A percentile compares a stretch with the other conserved stretches of the same genome.
Evolutionary conservation across 1,139 yeast genomes (phyloP).

Genomic region (Yamadazyma diospyri): DNA sequence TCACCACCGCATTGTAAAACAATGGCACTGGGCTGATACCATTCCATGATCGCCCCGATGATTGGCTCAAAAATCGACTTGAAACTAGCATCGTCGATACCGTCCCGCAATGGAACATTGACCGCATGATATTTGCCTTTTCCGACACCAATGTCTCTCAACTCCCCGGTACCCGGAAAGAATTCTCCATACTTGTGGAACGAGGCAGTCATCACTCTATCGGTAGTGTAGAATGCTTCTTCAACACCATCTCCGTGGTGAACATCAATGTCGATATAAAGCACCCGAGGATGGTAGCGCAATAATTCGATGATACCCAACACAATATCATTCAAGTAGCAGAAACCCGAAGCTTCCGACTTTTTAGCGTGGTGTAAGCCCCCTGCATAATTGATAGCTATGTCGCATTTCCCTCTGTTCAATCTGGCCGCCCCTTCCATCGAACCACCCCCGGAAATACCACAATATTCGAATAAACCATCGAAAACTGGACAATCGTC

Average conservation of each 20-base stretch:
- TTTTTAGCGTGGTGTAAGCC: constrained; percentile 97
- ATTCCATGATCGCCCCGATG: constrained; percentile 78
- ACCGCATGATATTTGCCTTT: constrained; percentile 82
- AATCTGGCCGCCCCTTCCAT: constrained; percentile 88
- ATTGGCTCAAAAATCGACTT: constrained; percentile 87
- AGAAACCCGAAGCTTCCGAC: constrained; percentile 90
- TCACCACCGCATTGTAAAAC: constrained; percentile 98
- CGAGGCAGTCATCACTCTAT: constrained; percentile 91
- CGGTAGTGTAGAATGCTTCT: constrained; percentile 94
- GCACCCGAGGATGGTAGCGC: constrained; percentile 83
- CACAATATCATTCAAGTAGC: constrained; percentile 93
- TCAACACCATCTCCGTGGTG: constrained; percentile 99
- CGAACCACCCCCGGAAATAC: constrained; percentile 88
- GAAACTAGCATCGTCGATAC: constrained; percentile 91
- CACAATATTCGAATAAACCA: constrained; percentile 84
- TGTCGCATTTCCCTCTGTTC: constrained; percentile 81
- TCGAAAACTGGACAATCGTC: constrained; percentile 75
- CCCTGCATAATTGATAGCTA: constrained; percentile 97
- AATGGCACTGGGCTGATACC: constrained; percentile 90
- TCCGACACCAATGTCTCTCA: constrained; percentile 84
- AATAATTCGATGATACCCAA: constrained; percentile 78
- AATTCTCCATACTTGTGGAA: constrained; percentile 96
- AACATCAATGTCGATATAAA: constrained; percentile 91
- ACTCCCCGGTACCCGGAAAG: constrained; percentile 94
- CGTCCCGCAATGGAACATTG: constrained; percentile 93